A percentile compares a stretch with the other conserved stretches of the same genome.
phyloP scores from a whole-genome alignment of 306 rosid species.

The Cucurbita ficifolia region DNA sequence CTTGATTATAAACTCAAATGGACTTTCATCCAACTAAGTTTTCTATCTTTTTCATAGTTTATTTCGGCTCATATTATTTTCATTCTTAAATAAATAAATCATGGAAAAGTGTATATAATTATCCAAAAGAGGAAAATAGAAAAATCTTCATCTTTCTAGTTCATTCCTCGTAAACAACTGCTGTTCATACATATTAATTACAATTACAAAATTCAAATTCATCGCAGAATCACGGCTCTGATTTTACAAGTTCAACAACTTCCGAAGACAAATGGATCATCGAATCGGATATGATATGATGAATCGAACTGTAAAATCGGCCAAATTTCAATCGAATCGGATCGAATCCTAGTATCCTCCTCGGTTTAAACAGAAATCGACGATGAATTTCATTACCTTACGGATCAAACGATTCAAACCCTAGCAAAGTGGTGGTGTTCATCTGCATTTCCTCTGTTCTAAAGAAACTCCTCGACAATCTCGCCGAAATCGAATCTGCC shows the following conservation, averaged over 20 bases:
- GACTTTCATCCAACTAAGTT: no score
- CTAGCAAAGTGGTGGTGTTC: not conserved
- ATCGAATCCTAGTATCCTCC: not conserved
- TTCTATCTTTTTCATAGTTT: no score
- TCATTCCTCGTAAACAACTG: not conserved
- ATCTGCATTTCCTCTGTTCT: not conserved
- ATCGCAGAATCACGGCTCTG: not conserved
- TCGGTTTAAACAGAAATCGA: not conserved
- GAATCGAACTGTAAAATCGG: not conserved
- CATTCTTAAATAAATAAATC: no score
- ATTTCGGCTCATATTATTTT: not conserved
- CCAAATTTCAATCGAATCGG: not conserved
- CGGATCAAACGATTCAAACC: not conserved
- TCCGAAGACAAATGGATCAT: not conserved
- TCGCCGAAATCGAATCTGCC: constrained; percentile 63
- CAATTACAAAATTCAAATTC: not conserved
- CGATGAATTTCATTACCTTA: not conserved
- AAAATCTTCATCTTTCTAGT: not conserved
- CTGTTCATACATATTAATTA: not conserved
- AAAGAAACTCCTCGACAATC: constrained; percentile 52
- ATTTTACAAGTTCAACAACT: not conserved
- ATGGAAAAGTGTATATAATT: no score
- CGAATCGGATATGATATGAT: not conserved
- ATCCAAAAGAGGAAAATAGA: not conserved
- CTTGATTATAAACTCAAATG: no score